Evolutionary conservation across 345 rosid species (phyloP), one percentile per base, ranked within the genome.

Genomic region (Euphorbia peplus): DNA sequence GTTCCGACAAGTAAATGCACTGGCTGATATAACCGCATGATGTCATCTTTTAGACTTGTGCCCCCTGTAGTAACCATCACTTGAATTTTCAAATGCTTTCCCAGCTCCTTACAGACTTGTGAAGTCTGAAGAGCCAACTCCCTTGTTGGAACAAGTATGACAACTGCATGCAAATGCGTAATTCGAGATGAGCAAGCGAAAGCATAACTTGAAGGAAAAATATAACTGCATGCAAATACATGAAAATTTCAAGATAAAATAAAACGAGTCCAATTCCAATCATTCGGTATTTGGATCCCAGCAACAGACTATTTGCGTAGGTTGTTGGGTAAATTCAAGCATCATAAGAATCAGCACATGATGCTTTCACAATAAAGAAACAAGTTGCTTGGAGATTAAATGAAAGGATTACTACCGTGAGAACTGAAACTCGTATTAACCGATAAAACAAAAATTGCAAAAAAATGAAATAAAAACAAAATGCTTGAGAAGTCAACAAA

Each of bases 31-130:
- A 95, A 77, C 29, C 99, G 93, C 98, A 95, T 92, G 70, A 95
- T 92, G 82, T 95, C 99, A 86, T 95, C 99, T 86, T 90, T 95
- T 53, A 95, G 83, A 80, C 99, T 95, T 60, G 99, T 95, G 68
- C 99, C 99, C 10, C 99, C 99, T 11, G 99, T 95, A 60, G 99
- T 95, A 56, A 92, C 98, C 99, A 92, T 95, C 54, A 95, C 95
- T 79, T 92, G 96, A 75, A 95, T 90, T 69, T 92, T 73, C 88
- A 95, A 80, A 78, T 95, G 85, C 73, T 95, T 95, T 39, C 96
- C 95, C 18, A 95, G 97, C 87, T 95, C 99, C 85, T 95, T 95
- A 67, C 99, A 95, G 28, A 95, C 98, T 71, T 95, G 99, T 25
- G 99, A 90, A 51, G 99, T 95, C 84, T 95, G 99, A 75, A 95